Base-by-base conservation (phyloP, 257 asterid species). In the Anisodus tanguticus region DNA sequence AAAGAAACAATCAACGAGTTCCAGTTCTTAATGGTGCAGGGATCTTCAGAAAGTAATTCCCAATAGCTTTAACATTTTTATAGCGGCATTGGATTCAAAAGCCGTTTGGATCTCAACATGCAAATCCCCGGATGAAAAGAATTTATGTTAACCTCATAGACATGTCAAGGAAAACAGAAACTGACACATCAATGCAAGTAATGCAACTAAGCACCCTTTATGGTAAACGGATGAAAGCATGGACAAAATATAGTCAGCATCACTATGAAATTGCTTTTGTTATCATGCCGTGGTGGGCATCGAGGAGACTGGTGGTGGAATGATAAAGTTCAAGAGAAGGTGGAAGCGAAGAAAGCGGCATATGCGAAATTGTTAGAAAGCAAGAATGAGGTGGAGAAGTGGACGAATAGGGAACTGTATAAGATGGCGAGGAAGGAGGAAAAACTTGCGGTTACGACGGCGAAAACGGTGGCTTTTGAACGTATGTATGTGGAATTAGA, bases 151-250 rank as follows among this genome's bases (percentile, higher is more conserved):
- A 1, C 49, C 81, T 77, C 9, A 0, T 77, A 77, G 53, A 51
- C 82, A 77, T 26, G 64, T 51, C 64, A 7, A 12, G 49, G 82
- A 51, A 54, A 53, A 51, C 26, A 53, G 62, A 77, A 76, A 31
- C 64, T 15, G 15, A 0, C 8, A 77, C 13, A 77, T 31, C 26
- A 77, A 53, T 26, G 26, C 82, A 51, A 53, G 64, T 53, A 26
- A 77, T 15, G 64, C 64, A 77, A 77, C 64, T 77, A 77, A 13
- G 49, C 59, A 39, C 1, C 12, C 53, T 69, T 13, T 15, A 77
- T 41, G 81, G 63, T 26, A 53, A 77, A 22, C 26, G 81, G 51
- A 51, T 13, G 63, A 53, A 77, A 77, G 26, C 3, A 53, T 53
- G 17, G 37, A 77, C 31, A 53, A 37, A 53, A 77, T 53, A 53